A percentile compares a stretch with the other conserved stretches of the same genome.
Evolutionary conservation across 441 rosid species (phyloP).

Genomic region (Biscutella laevigata): DNA sequence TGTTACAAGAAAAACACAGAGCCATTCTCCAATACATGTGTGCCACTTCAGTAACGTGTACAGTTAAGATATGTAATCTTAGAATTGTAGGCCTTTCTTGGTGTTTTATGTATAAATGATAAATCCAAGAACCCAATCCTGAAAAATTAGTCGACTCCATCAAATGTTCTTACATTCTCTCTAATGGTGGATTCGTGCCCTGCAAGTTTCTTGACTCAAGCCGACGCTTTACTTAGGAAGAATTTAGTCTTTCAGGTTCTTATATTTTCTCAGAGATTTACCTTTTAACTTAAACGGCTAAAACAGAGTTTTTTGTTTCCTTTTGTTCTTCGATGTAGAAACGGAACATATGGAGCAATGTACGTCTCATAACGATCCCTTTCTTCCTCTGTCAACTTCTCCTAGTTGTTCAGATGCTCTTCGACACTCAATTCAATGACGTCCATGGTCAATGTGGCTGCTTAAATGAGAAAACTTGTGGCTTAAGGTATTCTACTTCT

Average conservation of each 20-base stretch:
- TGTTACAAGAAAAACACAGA: conserved; percentile 5
- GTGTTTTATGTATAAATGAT: too few species aligned
- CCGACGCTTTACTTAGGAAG: conserved; percentile 77
- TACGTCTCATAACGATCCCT: conserved; percentile 69
- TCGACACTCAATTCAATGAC: conserved; percentile 37
- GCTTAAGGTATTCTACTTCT: conserved; percentile 42
- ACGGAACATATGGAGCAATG: conserved; percentile 62
- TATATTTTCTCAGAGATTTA: too few species aligned
- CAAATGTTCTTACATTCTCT: neutral
- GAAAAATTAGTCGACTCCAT: neutral
- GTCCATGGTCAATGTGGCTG: conserved; percentile 49
- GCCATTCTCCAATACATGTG: conserved; percentile 17
- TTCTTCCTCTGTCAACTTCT: conserved; percentile 63
- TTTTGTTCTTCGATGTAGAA: conserved; percentile 40
- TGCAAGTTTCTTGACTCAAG: conserved; percentile 65
- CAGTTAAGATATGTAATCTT: neutral
- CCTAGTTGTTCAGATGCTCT: conserved; percentile 40
- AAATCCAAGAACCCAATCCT: neutral
- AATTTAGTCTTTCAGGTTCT: conserved; percentile 83
- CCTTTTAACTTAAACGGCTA: neutral
- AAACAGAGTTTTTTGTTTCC: neutral
- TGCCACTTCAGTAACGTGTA: conserved; percentile 22
- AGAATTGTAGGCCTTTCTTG: neutral
- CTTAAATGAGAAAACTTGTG: conserved; percentile 61
- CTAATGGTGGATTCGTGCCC: conserved; percentile 43